Evolutionary conservation across 164 flowering plant genomes (phyloP), one percentile per base, ranked within the genome.

Genomic region (Vitis rupestris): DNA sequence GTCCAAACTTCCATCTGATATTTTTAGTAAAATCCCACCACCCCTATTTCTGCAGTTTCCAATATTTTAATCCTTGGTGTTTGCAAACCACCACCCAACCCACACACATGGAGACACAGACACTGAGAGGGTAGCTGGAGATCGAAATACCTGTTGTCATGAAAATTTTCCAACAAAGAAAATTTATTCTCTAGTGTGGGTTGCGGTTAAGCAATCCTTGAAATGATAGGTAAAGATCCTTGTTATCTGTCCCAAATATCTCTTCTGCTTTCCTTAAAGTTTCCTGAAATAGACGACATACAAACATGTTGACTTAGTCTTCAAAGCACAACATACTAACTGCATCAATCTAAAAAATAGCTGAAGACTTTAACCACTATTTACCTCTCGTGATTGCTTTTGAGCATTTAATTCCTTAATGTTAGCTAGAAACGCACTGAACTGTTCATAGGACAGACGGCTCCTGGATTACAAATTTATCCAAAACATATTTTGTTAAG

Each of bases 371-470:
- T 31, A 64, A 47, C 6, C 44, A 51, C 8, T 10, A 12, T 55
- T 67, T 72, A 95, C 99, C 96, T 95, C 99, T 63, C 98, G 90
- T 57, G 94, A 85, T 84, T 95, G 98, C 84, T 73, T 93, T 44
- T 89, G 97, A 71, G 94, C 91, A 81, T 93, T 95, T 15, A 95
- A 80, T 73, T 93, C 97, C 87, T 95, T 95, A 74, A 95, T 85
- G 79, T 90, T 93, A 17, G 97, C 87, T 53, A 95, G 75, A 80
- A 95, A 95, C 57, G 97, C 97, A 79, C 94, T 90, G 77, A 95
- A 95, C 72, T 95, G 98, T 68, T 91, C 97, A 76, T 87, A 90
- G 49, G 98, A 87, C 30, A 93, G 86, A 29, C 92, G 96, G 64
- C 89, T 95, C 91, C 99, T 95, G 81, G 10, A 82, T 64, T 37